A percentile compares a stretch with the other conserved stretches of the same genome.
These are phyloP conservation scores for Trichoderma pleuroti DNA, from an alignment of 2,329 filamentous ascomycete species.

Conservation along the genomic window DNA sequence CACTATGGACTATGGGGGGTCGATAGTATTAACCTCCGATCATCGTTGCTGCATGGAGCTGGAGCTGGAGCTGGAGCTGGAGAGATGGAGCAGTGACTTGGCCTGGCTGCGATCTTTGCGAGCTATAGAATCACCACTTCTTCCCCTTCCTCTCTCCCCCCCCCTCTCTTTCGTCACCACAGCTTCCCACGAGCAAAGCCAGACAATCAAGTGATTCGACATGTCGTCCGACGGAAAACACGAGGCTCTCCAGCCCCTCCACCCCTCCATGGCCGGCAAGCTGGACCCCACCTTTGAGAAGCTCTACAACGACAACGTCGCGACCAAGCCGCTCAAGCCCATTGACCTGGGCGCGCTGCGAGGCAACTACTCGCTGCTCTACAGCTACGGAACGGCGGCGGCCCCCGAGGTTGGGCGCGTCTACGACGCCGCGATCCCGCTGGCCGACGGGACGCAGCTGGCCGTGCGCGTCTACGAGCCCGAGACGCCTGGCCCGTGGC, in stretches of 20 bases:
- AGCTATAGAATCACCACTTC: not conserved
- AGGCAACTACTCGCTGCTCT: constrained; percentile 41
- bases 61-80: not conserved
- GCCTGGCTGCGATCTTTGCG: not conserved
- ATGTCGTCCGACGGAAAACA: constrained; percentile 28
- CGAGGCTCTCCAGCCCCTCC: constrained; percentile 47
- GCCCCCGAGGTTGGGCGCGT: constrained; percentile 39
- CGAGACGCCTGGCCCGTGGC: constrained; percentile 38
- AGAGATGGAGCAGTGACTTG: not conserved
- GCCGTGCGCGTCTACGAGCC: constrained; percentile 45
- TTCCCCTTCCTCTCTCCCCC: not conserved
- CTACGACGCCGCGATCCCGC: constrained; percentile 37
- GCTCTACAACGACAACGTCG: constrained; percentile 46
- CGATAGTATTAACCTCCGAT: not conserved
- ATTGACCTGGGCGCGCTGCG: constrained; percentile 40
- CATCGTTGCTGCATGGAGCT: not conserved
- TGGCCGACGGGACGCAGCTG: constrained; percentile 30
- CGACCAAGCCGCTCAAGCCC: constrained; percentile 38
- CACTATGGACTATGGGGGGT: not conserved
- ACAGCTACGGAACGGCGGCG: constrained; percentile 43
- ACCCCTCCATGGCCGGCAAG: constrained; percentile 43
- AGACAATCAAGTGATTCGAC: not conserved
- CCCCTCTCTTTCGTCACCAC: not conserved
- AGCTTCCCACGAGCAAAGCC: not conserved
- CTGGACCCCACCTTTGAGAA: constrained; percentile 46